Percentiles rank a stretch among this genome's conserved stretches.
Conservation (phyloP, 352 stramenopile genomes). For the Pythium biforme region DNA sequence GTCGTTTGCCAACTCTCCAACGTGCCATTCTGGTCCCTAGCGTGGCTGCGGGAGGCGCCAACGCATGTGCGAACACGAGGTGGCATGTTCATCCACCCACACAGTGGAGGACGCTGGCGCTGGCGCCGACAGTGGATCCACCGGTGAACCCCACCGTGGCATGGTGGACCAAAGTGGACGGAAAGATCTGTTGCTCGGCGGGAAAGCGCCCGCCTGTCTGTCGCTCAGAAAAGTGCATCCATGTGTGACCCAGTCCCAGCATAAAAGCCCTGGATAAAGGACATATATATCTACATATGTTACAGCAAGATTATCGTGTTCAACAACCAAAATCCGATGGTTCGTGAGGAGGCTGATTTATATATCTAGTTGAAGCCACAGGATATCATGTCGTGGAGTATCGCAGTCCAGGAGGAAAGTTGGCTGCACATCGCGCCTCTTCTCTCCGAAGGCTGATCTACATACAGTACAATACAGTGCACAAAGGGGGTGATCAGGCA, state of each 20-base stretch:
- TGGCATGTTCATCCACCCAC: background rate
- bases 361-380: background rate
- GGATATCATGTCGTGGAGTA: background rate
- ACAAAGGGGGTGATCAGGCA: background rate
- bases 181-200: background rate
- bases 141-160: too few species aligned
- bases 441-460: too few species aligned
- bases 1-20: too few species aligned
- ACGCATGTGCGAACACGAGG: background rate
- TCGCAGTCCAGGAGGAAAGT: background rate
- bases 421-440: too few species aligned
- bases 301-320: background rate
- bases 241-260: background rate
- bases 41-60: too few species aligned
- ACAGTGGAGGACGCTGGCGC: background rate
- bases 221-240: background rate
- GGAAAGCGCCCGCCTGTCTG: background rate
- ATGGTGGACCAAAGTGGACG: conserved; percentile 14
- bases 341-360: background rate
- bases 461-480: background rate
- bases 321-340: background rate
- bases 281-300: background rate
- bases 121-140: conserved; percentile 1
- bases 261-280: background rate
- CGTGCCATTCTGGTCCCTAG: too few species aligned